phyloP scores from a whole-genome alignment of 805 yeast genomes.

The Hanseniaspora vineae region DNA sequence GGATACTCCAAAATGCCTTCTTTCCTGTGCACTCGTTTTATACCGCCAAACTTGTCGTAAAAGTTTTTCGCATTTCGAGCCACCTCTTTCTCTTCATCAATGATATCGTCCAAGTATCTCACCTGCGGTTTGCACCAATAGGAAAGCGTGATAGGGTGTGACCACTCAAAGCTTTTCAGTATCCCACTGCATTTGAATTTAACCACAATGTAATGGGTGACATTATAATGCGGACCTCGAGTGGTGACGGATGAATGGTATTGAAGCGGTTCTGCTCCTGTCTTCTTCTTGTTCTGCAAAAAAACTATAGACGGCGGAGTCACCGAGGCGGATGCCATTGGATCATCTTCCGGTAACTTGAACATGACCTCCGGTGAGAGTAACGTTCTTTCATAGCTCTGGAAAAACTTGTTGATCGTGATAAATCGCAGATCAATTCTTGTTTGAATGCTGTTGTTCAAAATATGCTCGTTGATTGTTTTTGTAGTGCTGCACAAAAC shows the following conservation, averaged over 20 bases:
- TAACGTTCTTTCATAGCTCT: constrained; percentile 22
- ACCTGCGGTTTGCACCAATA: constrained; percentile 39
- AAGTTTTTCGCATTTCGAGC: constrained; percentile 27
- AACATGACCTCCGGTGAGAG: constrained; percentile 18
- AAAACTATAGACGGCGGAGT: not conserved
- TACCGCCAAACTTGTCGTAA: constrained; percentile 25
- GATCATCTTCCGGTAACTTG: constrained; percentile 9
- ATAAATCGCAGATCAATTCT: constrained; percentile 14
- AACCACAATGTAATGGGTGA: constrained; percentile 37
- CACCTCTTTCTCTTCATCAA: constrained; percentile 36
- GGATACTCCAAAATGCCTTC: constrained; percentile 24
- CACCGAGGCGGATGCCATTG: constrained; percentile 1
- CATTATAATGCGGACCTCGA: constrained; percentile 36
- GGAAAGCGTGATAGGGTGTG: constrained; percentile 40
- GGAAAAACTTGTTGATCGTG: constrained; percentile 17
- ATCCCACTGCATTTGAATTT: constrained; percentile 33
- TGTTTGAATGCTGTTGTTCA: constrained; percentile 18
- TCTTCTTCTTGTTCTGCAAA: constrained; percentile 1
- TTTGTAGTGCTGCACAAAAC: constrained; percentile 25
- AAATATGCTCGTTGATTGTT: constrained; percentile 18
- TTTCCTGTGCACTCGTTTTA: constrained; percentile 18
- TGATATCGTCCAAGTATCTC: constrained; percentile 38
- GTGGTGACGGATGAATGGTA: constrained; percentile 39
- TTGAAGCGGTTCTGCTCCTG: constrained; percentile 21
- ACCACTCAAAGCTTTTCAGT: constrained; percentile 36